Evolutionary conservation across 1,139 yeast species (phyloP), one percentile per base, ranked within the genome.

Genomic region (Taphrina flavorubra): DNA sequence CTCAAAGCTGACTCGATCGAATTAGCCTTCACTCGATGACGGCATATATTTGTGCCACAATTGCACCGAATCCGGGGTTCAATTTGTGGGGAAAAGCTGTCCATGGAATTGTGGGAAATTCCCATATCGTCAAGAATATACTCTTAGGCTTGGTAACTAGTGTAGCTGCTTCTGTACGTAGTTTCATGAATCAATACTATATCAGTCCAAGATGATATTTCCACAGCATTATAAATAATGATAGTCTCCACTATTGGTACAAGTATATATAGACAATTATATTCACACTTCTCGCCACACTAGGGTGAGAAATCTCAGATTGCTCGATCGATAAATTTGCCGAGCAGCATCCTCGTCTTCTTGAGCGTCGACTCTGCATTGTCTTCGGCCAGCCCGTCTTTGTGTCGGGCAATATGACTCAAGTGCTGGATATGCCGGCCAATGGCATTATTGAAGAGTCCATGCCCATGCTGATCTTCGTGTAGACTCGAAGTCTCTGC

Each of bases 291-390:
- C 31, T 25, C 31, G 4, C 31, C 4, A 7, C 14, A 39, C 42
- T 39, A 10, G 42, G 3, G 6, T 46, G 51, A 20, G 4, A 1
- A 49, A 11, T 6, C 36, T 46, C 34, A 58, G 13, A 37, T 58
- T 1, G 62, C 62, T 20, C 44, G 42, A 42, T 58, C 62, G 42
- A 68, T 61, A 40, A 68, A 68, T 51, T 68, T 68, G 49, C 70
- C 70, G 13, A 68, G 58, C 36, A 68, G 69, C 70, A 68, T 65
- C 10, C 62, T 44, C 31, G 70, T 64, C 59, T 65, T 65, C 51
- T 65, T 68, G 34, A 65, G 36, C 14, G 55, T 65, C 13, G 57
- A 40, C 46, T 68, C 70, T 36, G 69, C 69, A 51, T 55, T 65
- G 18, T 68, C 70, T 25, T 68, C 70, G 42, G 49, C 53, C 20